Evolutionary conservation across 2,329 filamentous ascomycete genomes (phyloP), one percentile per base, ranked within the genome.

Genomic region (Coniochaeta hoffmannii): DNA sequence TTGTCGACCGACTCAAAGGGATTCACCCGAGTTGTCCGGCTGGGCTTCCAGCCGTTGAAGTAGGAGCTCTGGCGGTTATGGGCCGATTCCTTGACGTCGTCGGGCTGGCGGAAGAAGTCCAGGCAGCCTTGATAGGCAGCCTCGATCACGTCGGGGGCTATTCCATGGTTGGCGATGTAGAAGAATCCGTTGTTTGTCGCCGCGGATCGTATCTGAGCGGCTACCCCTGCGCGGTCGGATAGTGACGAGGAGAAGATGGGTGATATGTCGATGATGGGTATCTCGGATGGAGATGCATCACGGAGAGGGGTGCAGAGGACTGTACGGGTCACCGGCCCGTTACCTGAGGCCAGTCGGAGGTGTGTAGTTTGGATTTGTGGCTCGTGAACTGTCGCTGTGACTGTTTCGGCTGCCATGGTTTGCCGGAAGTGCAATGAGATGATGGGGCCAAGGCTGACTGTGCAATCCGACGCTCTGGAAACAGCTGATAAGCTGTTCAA

Each of bases 111-210:
- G 65, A 82, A 82, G 62, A 82, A 82, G 2, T 67, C 62, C 3
- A 73, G 59, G 31, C 68, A 70, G 9, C 67, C 70, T 4, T 60
- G 53, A 26, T 71, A 67, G 0, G 68, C 71, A 1, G 62, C 56
- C 4, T 66, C 56, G 3, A 64, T 68, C 12, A 65, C 54, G 26
- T 64, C 61, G 1, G 67, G 38, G 0, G 71, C 56, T 24, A 80
- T 73, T 3, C 77, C 74, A 56, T 81, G 78, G 56, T 79, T 76
- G 57, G 69, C 70, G 57, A 81, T 70, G 66, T 82, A 82, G 65
- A 82, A 82, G 68, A 82, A 82, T 2, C 79, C 79, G 0, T 69
- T 79, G 35, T 72, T 76, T 14, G 74, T 72, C 2, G 78, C 74
- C 0, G 79, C 79, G 0, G 67, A 60, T 64, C 57, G 63, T 30